Conservation (phyloP, 768 basidiomycete genomes). For the Suillus lakei region DNA sequence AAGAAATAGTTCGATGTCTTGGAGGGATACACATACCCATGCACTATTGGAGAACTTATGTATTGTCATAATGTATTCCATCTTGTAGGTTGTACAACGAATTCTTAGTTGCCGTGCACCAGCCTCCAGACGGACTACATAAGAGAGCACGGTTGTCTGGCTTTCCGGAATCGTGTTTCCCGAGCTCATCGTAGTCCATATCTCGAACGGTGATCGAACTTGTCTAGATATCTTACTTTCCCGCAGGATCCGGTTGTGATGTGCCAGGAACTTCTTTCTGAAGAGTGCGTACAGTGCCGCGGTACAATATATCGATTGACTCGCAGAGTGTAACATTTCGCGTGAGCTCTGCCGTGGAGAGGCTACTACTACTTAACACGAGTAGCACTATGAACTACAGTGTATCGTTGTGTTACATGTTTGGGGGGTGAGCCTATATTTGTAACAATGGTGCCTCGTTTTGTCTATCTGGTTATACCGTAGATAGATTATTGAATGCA, state of each 20-base stretch:
- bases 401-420: not conserved
- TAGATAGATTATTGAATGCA: not conserved
- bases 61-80: not conserved
- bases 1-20: slow-evolving; percentile 20
- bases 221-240: too few species aligned
- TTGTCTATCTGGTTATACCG: not conserved
- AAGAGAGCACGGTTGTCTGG: not conserved
- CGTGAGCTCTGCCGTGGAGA: not conserved
- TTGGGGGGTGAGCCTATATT: not conserved
- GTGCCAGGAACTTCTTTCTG: not conserved
- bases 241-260: not conserved
- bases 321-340: not conserved
- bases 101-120: not conserved
- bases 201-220: not conserved
- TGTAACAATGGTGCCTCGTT: not conserved
- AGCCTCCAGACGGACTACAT: not conserved
- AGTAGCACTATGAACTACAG: not conserved
- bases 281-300: too few species aligned
- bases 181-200: not conserved
- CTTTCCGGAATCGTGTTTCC: not conserved
- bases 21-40: not conserved
- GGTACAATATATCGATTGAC: not conserved
- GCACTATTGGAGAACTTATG: not conserved
- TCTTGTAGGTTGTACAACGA: not conserved
- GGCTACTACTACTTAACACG: not conserved